Evolutionary conservation across 78 protist genomes (phyloP), one percentile per base, ranked within the genome.

Genomic region (Pigoraptor vietnamica): DNA sequence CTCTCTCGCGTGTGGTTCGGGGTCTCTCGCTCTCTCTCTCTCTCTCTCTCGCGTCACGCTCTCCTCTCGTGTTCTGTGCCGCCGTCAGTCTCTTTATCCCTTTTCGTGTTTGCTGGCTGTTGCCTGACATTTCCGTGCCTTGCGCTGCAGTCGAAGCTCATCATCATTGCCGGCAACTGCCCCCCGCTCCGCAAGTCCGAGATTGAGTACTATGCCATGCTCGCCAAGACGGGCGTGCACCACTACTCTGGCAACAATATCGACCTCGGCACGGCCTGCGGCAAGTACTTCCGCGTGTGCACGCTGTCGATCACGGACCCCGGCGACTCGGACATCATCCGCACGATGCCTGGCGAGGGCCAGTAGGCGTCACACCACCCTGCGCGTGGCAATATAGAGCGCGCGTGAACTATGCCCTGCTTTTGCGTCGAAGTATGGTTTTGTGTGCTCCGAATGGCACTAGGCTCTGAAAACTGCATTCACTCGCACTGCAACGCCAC

Each of bases 191-290:
- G 98, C 93, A 96, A 96, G 95, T 96, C 99, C 0, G 99, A 99
- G 96, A 83, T 99, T 36, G 99, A 99, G 96, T 99, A 99, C 98
- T 98, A 98, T 96, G 99, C 99, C 67, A 98, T 98, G 99, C 98
- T 99, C 87, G 39, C 98, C 92, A 96, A 96, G 96, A 95, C 99
- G 91, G 67, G 87, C 89, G 99, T 99, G 39, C 98, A 98, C 95
- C 99, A 98, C 95, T 99, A 96, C 98, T 24, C 88, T 55, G 99
- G 99, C 86, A 55, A 94, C 98, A 99, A 99, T 98, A 95, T 98
- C 81, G 99, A 97, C 40, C 97, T 99, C 81, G 99, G 99, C 37
- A 97, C 99, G 23, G 98, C 99, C 25, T 98, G 99, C 95, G 99
- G 99, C 37, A 95, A 97, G 94, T 92, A 95, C 94, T 99, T 93